Percentiles rank a stretch among this genome's conserved stretches.
Evolutionary conservation across 1,284 basidiomycete species (phyloP).

Genomic region (Fomitopsis betulina): DNA sequence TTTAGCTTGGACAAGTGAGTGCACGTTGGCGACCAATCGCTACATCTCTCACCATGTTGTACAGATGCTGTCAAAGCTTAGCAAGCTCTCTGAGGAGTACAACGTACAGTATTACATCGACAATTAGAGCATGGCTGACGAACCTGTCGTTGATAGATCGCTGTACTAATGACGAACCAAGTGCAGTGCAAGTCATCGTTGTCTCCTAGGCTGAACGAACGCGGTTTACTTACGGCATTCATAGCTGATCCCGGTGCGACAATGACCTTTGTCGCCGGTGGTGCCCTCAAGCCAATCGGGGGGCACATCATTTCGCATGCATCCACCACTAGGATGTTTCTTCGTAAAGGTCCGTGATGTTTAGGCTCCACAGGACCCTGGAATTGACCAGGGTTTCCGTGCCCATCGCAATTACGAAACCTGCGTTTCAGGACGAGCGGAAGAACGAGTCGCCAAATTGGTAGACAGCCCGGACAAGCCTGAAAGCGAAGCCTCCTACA

Average conservation of each 20-base stretch:
- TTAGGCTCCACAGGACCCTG: too few species aligned
- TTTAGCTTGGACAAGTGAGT: constrained; percentile 60
- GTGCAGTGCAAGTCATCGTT: constrained; percentile 65
- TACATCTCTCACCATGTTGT: neutral
- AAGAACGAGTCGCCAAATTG: constrained; percentile 93
- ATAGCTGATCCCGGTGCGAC: constrained; percentile 89
- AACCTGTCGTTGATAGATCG: constrained; percentile 48
- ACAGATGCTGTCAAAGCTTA: constrained; percentile 88
- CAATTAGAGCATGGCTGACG: constrained; percentile 11
- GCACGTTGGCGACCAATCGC: neutral
- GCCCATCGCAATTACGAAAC: neutral
- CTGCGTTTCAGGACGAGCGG: constrained; percentile 66
- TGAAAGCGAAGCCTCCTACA: constrained; percentile 90
- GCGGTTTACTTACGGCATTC: neutral
- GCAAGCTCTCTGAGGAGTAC: constrained; percentile 88
- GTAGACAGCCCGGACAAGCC: constrained; percentile 91
- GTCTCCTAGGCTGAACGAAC: neutral
- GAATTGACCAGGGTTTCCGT: neutral
- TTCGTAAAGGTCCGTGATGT: constrained; percentile 70
- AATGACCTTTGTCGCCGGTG: constrained; percentile 90
- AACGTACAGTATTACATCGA: constrained; percentile 43
- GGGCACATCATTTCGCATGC: constrained; percentile 87
- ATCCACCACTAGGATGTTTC: constrained; percentile 77
- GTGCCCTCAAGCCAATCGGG: constrained; percentile 82
- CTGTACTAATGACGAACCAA: constrained; percentile 88